phyloP scores from a whole-genome alignment of 106 monocot genomes.

The Narthecium ossifragum region DNA sequence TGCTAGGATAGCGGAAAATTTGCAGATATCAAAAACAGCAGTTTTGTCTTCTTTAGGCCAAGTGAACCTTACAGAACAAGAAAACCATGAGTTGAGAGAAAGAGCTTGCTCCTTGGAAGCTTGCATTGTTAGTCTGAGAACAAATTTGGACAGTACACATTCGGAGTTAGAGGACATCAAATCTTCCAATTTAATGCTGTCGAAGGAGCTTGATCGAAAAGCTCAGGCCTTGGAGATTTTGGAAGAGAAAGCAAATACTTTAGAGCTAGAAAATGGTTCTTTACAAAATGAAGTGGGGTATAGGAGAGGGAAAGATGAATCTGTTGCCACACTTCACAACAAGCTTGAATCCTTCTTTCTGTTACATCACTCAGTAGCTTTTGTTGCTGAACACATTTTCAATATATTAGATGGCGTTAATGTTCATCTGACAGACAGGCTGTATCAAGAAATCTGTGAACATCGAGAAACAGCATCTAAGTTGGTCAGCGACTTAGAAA shows the following conservation, averaged over 20 bases:
- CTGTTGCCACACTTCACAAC: slow-evolving; percentile 2
- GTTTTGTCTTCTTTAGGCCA: slow-evolving; percentile 6
- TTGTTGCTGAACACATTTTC: slow-evolving; percentile 8
- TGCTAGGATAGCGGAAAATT: slow-evolving; percentile 10
- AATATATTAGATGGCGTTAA: slow-evolving; percentile 9
- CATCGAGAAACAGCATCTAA: slow-evolving; percentile 20
- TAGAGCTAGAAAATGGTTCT: slow-evolving; percentile 21
- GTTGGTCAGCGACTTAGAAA: slow-evolving; percentile 32
- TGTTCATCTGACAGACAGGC: slow-evolving; percentile 20
- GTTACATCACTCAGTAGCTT: slow-evolving; percentile 9
- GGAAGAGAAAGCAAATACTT: slow-evolving; percentile 4
- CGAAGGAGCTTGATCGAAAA: slow-evolving; percentile 24
- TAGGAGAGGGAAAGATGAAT: slow-evolving; percentile 13
- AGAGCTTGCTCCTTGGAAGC: slow-evolving; percentile 21
- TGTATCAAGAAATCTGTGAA: slow-evolving; percentile 26
- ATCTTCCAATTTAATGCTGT: slow-evolving; percentile 12
- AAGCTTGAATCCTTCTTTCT: slow-evolving; percentile 9
- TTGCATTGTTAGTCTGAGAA: slow-evolving; percentile 14
- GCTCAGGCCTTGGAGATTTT: slow-evolving; percentile 8
- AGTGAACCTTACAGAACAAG: background rate
- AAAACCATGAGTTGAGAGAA: slow-evolving; percentile 25
- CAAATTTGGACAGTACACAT: slow-evolving; percentile 28
- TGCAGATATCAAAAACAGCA: slow-evolving; percentile 14
- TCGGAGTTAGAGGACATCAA: slow-evolving; percentile 11
- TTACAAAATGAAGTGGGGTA: slow-evolving; percentile 28